Evolutionary conservation across 2,329 filamentous ascomycete genomes (phyloP), one percentile per base, ranked within the genome.

Genomic region (Trichoderma breve): DNA sequence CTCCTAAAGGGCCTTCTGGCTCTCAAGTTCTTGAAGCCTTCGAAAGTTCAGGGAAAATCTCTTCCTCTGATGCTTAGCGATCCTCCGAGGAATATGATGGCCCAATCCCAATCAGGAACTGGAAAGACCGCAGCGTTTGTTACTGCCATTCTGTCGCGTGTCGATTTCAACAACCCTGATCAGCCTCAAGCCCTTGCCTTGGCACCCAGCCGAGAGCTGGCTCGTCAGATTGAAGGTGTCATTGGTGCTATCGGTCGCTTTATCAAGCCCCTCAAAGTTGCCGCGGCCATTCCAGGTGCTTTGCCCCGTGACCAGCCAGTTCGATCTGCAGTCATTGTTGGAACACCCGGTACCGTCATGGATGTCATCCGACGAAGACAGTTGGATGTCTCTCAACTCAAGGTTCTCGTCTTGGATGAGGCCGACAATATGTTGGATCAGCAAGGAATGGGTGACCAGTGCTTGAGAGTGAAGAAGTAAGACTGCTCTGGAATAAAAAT

Each of bases 381-480:
- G 78, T 87, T 99, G 74, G 89, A 97, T 76, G 82, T 90, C 0
- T 89, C 87, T 21, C 83, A 90, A 72, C 86, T 99, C 76, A 93
- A 90, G 81, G 88, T 97, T 9, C 87, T 99, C 73, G 95, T 98
- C 71, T 87, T 99, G 68, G 96, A 99, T 78, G 96, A 99, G 84
- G 96, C 96, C 71, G 96, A 99, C 84, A 98, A 98, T 84, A 99
- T 99, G 96, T 85, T 99, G 73, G 96, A 98, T 79, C 92, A 95
- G 82, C 94, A 97, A 83, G 95, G 96, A 66, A 86, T 99, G 70
- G 96, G 96, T 67, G 96, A 98, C 72, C 96, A 99, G 83, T 98
- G 95, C 82, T 89, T 94, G 77, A 91, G 95, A 76, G 93, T 98
- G 76, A 97, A 97, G 85, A 83, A 83, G 93, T 96, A 83, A 74